phyloP scores from a whole-genome alignment of 148 eudicot genomes.

The Rhododendron williamsianum region DNA sequence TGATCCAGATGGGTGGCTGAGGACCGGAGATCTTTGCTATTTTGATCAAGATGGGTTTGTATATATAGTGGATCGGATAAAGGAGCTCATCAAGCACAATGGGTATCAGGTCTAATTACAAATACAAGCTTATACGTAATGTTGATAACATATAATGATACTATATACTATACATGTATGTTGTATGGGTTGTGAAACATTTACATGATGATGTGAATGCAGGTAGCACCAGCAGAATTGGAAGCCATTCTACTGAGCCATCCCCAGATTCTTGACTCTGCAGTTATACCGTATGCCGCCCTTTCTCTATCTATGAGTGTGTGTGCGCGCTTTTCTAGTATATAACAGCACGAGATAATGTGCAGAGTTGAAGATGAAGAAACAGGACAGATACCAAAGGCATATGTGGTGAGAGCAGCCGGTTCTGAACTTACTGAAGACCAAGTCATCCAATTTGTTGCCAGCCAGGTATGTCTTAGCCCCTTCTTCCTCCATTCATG shows the following conservation, averaged over 20 bases:
- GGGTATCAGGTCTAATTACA: slow-evolving; percentile 38
- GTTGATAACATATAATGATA: not conserved
- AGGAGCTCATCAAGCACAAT: slow-evolving; percentile 56
- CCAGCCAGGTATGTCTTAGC: slow-evolving; percentile 31
- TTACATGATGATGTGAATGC: not conserved
- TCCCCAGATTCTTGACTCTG: slow-evolving; percentile 41
- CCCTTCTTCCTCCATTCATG: not conserved
- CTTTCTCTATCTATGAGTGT: not conserved
- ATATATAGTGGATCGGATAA: slow-evolving; percentile 41
- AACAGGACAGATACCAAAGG: slow-evolving; percentile 49
- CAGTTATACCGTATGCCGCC: slow-evolving; percentile 41
- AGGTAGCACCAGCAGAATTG: slow-evolving; percentile 56
- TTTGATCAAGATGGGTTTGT: slow-evolving; percentile 42
- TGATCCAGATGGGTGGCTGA: slow-evolving; percentile 41
- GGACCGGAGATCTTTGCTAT: slow-evolving; percentile 48
- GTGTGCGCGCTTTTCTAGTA: not conserved
- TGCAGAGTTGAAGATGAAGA: slow-evolving; percentile 45
- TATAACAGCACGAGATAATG: not conserved
- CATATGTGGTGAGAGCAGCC: slow-evolving; percentile 42
- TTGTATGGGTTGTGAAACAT: not conserved
- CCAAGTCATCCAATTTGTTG: slow-evolving; percentile 45
- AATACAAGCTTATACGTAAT: not conserved
- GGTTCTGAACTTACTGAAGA: slow-evolving; percentile 32
- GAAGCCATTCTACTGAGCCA: slow-evolving; percentile 43
- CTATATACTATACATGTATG: not conserved